Percentiles rank a stretch among this genome's conserved stretches.
These are phyloP conservation scores for Passalora sequoiae DNA, from an alignment of 2,329 filamentous ascomycete genomes.

Conservation along the genomic window DNA sequence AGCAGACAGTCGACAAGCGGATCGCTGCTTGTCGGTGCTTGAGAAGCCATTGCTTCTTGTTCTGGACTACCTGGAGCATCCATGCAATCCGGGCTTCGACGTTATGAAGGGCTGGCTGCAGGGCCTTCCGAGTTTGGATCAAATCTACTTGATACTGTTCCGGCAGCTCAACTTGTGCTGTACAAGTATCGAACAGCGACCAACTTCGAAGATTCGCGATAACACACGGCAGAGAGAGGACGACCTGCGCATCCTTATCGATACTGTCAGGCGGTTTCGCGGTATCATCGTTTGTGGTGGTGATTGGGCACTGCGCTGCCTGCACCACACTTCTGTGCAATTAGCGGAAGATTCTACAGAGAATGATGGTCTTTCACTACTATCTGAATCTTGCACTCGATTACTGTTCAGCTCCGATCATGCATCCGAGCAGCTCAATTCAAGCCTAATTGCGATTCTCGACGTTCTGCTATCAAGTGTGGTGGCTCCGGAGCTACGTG, in stretches of 20 bases:
- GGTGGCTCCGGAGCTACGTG: conserved; percentile 13
- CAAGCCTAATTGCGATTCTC: conserved; percentile 19
- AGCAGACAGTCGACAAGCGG: conserved; percentile 18
- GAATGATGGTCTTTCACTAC: conserved; percentile 17
- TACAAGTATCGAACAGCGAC: neutral
- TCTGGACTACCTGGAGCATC: conserved; percentile 70
- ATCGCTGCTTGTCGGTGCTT: conserved; percentile 53
- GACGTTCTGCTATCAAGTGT: conserved; percentile 22
- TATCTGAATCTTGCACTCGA: conserved; percentile 22
- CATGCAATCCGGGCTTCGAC: conserved; percentile 68
- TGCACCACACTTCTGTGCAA: conserved; percentile 12
- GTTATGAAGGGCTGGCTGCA: conserved; percentile 78
- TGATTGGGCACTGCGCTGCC: conserved; percentile 25
- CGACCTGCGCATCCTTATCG: conserved; percentile 59
- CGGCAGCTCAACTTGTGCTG: conserved; percentile 8
- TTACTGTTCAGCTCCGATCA: conserved; percentile 19
- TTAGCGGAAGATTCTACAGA: conserved; percentile 1
- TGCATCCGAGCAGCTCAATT: conserved; percentile 14
- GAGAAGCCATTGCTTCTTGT: conserved; percentile 75
- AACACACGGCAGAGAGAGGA: conserved; percentile 9
- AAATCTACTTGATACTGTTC: conserved; percentile 39
- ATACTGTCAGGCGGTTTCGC: conserved; percentile 69
- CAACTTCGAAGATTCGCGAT: neutral
- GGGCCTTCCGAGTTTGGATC: conserved; percentile 50
- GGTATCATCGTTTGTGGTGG: conserved; percentile 63